Evolutionary conservation across 2,329 filamentous ascomycete species (phyloP), one percentile per base, ranked within the genome.

Genomic region (Fusarium sp.): DNA sequence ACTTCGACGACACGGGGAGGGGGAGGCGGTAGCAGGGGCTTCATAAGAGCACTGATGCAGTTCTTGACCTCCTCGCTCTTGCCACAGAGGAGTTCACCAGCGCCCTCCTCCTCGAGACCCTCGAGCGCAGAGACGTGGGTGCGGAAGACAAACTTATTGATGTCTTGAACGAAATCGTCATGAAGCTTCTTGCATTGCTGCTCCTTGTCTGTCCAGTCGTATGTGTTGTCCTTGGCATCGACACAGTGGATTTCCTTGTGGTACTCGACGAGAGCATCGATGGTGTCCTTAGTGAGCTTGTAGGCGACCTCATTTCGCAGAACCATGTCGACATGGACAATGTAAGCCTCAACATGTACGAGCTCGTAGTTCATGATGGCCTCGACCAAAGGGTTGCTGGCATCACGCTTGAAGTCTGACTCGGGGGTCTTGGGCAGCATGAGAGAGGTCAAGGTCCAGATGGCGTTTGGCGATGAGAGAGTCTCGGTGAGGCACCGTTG

Each of bases 321-420:
- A 68, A 99, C 96, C 95, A 98, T 98, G 86, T 99, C 96, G 84
- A 99, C 95, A 84, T 98, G 96, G 70, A 99, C 96, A 78, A 98
- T 96, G 83, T 99, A 99, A 59, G 96, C 96, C 85, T 98, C 95
- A 78, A 98, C 87, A 82, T 98, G 94, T 80, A 98, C 87, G 81
- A 98, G 90, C 86, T 97, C 93, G 84, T 96, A 96, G 89, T 97
- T 97, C 89, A 93, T 94, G 73, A 98, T 86, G 73, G 93, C 94
- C 84, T 98, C 95, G 76, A 96, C 67, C 39, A 78, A 66, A 48
- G 76, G 76, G 56, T 78, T 78, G 59, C 60, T 88, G 75, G 97
- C 87, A 51, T 98, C 94, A 83, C 92, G 92, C 83, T 90, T 91
- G 81, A 98, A 88, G 78, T 98, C 94, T 45, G 94, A 85, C 79